phyloP scores from a whole-genome alignment of 352 stramenopile genomes.

The Peronospora farinosa region DNA sequence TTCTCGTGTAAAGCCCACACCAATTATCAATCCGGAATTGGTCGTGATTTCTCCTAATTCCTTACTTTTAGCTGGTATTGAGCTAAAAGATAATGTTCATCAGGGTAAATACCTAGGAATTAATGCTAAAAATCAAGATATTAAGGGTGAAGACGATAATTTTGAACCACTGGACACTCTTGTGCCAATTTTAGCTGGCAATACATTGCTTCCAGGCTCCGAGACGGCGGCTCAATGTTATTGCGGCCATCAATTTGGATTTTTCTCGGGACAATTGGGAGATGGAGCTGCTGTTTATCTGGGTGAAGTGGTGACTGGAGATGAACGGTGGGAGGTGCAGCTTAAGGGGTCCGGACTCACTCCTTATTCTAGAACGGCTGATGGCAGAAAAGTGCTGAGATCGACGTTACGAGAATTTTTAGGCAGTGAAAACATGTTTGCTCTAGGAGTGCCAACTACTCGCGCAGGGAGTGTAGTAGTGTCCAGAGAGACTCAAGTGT shows the following conservation, averaged over 20 bases:
- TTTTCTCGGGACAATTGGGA: conserved; percentile 88
- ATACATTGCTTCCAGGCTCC: conserved; percentile 62
- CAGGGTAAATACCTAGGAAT: background rate
- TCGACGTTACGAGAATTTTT: conserved; percentile 97
- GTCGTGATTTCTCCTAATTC: conserved; percentile 47
- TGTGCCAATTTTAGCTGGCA: conserved; percentile 60
- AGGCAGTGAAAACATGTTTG: conserved; percentile 93
- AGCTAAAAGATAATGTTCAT: conserved; percentile 18
- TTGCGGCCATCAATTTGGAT: conserved; percentile 89
- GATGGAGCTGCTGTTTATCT: conserved; percentile 88
- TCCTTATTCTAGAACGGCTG: conserved; percentile 90
- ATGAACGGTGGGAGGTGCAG: conserved; percentile 89
- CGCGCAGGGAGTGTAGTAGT: conserved; percentile 78
- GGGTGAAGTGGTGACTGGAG: conserved; percentile 63
- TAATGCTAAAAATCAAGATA: background rate
- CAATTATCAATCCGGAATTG: conserved; percentile 49
- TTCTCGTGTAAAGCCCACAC: conserved; percentile 52
- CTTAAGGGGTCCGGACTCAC: conserved; percentile 94
- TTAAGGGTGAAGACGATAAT: conserved; percentile 14
- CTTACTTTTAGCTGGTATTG: conserved; percentile 56
- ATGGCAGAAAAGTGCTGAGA: conserved; percentile 89
- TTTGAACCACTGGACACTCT: conserved; percentile 38
- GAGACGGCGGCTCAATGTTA: conserved; percentile 86
- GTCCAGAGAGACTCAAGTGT: conserved; percentile 59
- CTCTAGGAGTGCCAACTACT: conserved; percentile 91